Evolutionary conservation across 257 asterid species (phyloP).

Genomic region (Penstemon eatonii): DNA sequence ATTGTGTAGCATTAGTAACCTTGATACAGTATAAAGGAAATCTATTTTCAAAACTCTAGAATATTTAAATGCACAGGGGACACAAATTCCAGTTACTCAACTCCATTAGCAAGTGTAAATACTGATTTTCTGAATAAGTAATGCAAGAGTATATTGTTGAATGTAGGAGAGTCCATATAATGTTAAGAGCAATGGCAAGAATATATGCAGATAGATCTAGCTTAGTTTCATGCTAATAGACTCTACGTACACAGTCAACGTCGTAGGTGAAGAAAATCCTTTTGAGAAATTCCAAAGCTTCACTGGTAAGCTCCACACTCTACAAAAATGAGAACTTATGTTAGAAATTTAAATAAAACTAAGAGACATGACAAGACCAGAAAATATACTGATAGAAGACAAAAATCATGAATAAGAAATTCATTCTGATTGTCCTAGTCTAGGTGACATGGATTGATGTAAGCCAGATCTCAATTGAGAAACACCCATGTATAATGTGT

Average conservation of each 20-base stretch:
- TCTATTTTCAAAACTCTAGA: not conserved
- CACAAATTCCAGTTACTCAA: not conserved
- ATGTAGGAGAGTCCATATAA: not conserved
- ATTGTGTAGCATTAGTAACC: not conserved
- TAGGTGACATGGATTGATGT: not conserved
- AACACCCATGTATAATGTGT: not conserved
- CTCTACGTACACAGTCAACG: constrained; percentile 67
- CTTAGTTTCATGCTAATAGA: constrained; percentile 19
- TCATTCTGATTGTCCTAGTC: constrained; percentile 6
- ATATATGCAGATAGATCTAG: constrained; percentile 6
- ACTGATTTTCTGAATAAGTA: not conserved
- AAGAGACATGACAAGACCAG: not conserved
- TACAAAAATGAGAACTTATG: constrained; percentile 39
- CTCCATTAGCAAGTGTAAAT: not conserved
- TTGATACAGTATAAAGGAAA: not conserved
- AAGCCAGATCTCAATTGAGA: not conserved
- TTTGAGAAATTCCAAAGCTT: constrained; percentile 81
- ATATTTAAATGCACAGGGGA: not conserved
- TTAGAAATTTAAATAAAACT: constrained; percentile 22
- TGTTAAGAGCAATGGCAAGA: too few species aligned
- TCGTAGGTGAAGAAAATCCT: constrained; percentile 72
- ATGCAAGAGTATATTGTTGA: not conserved
- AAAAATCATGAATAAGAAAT: constrained; percentile 4
- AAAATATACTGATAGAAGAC: constrained; percentile 8
- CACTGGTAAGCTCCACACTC: constrained; percentile 93